Evolutionary conservation across 768 basidiomycete genomes (phyloP).

Genomic region (Russula brevipes): DNA sequence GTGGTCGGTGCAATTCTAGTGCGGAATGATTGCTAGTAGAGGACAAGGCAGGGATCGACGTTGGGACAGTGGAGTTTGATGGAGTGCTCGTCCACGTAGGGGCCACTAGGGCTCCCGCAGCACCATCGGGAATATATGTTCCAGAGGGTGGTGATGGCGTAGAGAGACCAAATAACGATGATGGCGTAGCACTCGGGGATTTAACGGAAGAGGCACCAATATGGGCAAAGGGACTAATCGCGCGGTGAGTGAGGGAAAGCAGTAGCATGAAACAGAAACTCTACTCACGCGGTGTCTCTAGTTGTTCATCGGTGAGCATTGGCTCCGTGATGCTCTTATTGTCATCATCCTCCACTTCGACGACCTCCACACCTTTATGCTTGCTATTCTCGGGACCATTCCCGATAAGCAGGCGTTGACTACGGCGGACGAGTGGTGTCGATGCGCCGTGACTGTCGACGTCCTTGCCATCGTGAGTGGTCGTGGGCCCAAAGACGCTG

Average conservation of each 20-base stretch:
- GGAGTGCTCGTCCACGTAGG: conserved; percentile 3
- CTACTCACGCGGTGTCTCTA: not conserved
- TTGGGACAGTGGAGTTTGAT: not conserved
- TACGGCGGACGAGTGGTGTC: conserved; percentile 42
- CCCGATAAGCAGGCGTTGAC: conserved; percentile 66
- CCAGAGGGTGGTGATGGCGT: not conserved
- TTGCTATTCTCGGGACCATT: conserved; percentile 38
- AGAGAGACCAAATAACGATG: conserved; percentile 3
- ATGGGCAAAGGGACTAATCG: conserved; percentile 14
- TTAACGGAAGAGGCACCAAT: conserved; percentile 19
- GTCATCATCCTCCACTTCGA: conserved; percentile 41
- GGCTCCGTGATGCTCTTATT: conserved; percentile 29
- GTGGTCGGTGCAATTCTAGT: conserved; percentile 22
- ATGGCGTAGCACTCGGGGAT: conserved; percentile 10
- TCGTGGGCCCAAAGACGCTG: conserved; percentile 69
- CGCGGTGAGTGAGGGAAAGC: not conserved
- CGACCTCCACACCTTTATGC: conserved; percentile 34
- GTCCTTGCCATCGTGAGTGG: conserved; percentile 36
- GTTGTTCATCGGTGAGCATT: conserved; percentile 8
- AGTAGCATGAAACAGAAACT: conserved; percentile 1
- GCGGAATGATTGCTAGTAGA: conserved; percentile 14
- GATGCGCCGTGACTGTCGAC: conserved; percentile 33
- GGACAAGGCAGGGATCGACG: conserved; percentile 1
- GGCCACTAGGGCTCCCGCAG: not conserved
- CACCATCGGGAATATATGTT: conserved; percentile 9